phyloP scores from a whole-genome alignment of 2,329 filamentous ascomycete species.

The Aspergillus fumigatiaffinis region DNA sequence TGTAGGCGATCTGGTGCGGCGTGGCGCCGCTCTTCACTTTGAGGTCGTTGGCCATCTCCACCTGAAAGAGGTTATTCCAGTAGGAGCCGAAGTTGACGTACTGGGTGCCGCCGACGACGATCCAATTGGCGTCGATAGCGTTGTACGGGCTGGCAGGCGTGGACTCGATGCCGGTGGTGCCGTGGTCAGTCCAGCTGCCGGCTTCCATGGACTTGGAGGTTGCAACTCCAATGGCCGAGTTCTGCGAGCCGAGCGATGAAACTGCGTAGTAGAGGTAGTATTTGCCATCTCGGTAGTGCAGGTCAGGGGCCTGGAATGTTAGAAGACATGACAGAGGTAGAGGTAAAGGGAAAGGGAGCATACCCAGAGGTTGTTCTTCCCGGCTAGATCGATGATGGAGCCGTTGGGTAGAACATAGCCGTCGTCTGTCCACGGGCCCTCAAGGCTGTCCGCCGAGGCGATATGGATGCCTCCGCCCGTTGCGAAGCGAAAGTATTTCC shows the following conservation, averaged over 20 bases:
- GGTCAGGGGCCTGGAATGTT: constrained; percentile 57
- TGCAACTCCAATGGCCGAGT: constrained; percentile 59
- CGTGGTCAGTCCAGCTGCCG: constrained; percentile 36
- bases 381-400: constrained; percentile 42
- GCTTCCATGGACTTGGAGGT: constrained; percentile 43
- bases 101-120: constrained; percentile 40
- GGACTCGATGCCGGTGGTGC: constrained; percentile 34
- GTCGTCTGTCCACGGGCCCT: constrained; percentile 49
- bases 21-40: constrained; percentile 26
- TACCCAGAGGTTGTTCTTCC: constrained; percentile 50
- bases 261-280: constrained; percentile 67
- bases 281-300: constrained; percentile 51
- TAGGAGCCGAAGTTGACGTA: constrained; percentile 65
- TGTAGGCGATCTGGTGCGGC: constrained; percentile 52
- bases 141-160: constrained; percentile 48
- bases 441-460: constrained; percentile 43
- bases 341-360: constrained; percentile 1
- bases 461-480: constrained; percentile 50
- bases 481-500: constrained; percentile 52
- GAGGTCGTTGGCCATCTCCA: constrained; percentile 41
- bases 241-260: constrained; percentile 57
- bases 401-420: constrained; percentile 45
- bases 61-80: constrained; percentile 63
- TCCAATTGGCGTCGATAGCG: constrained; percentile 58
- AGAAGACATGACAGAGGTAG: not conserved